Evolutionary conservation across 768 basidiomycete species (phyloP), one percentile per base, ranked within the genome.

Genomic region (Trametes elegans): DNA sequence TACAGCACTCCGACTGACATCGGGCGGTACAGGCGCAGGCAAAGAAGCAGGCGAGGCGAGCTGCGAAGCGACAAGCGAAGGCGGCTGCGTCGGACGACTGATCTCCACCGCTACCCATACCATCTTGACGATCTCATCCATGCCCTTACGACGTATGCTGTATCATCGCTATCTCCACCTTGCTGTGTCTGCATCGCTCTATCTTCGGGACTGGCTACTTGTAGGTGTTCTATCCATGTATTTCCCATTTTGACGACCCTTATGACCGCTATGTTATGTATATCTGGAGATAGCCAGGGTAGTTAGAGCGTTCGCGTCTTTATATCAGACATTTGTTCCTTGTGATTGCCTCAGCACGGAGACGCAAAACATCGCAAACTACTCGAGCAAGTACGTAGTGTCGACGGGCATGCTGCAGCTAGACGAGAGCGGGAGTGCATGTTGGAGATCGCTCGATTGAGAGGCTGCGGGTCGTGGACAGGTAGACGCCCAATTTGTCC

Each of bases 1-100:
- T 23, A 36, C 14, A 24, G 44, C 24, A 8, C 19, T 21, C 11
- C 6, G 16, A 16, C 7, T 16, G 14, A 42, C 24, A 40, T 24
- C 14, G 3, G 8, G 7, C 13, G 16, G 29, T 9, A 13, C 32
- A 69, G 68, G 68, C 66, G n/a, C 62, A 60, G 43, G 68, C 64
- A n/a, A 68, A 64, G 53, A 64, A 66, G 49, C 67, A 67, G 36
- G 62, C 62, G 8, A 53, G 40, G 46, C 55, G 57, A 51, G 53
- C 56, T 5, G 57, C 57, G 27, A 61, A 59, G 41, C 61, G 65
- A 27, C 64, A 61, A 53, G 39, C 59, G 21, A 58, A 54, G 32
- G 40, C 46, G 3, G 48, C 44, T 18, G 27, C 43, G 5, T 52
- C 57, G 7, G 57, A 57, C 35, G 56, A 49, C 24, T 63, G 49